phyloP scores from a whole-genome alignment of 1,284 basidiomycete species.

The Pterulicium gracile region DNA sequence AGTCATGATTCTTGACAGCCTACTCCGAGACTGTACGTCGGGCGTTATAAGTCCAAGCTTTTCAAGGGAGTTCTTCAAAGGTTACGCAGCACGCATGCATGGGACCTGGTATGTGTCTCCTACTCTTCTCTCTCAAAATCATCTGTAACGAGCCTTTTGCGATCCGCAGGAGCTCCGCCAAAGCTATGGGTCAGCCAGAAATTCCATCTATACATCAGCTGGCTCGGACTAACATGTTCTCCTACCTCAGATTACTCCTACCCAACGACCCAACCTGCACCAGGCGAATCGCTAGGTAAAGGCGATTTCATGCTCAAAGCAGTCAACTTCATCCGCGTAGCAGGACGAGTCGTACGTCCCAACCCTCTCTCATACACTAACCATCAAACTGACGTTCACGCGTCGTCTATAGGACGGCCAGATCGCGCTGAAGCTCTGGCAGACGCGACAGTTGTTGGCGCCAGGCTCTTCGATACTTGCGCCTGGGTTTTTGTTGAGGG shows the following conservation, averaged over 20 bases:
- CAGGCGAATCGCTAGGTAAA: neutral
- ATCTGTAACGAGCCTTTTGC: neutral
- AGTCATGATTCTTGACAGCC: neutral
- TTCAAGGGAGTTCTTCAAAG: constrained; percentile 1
- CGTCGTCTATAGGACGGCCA: neutral
- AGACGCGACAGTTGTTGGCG: neutral
- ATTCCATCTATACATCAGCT: neutral
- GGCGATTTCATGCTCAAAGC: too few relatives aligned
- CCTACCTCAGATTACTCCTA: neutral
- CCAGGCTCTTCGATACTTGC: neutral
- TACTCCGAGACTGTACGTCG: neutral
- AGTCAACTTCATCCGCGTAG: neutral
- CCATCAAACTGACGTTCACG: neutral
- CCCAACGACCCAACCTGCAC: neutral
- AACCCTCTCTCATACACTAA: neutral
- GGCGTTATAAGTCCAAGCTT: neutral
- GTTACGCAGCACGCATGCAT: neutral
- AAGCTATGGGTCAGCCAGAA: neutral
- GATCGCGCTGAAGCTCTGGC: neutral
- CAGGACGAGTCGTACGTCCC: neutral
- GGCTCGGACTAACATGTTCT: neutral
- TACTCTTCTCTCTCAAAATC: neutral
- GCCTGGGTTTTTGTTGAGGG: too few relatives aligned
- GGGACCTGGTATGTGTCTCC: neutral
- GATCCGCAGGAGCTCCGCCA: neutral